Evolutionary conservation across 2,329 filamentous ascomycete genomes (phyloP), one percentile per base, ranked within the genome.

Genomic region (Sphaceloma murrayae): DNA sequence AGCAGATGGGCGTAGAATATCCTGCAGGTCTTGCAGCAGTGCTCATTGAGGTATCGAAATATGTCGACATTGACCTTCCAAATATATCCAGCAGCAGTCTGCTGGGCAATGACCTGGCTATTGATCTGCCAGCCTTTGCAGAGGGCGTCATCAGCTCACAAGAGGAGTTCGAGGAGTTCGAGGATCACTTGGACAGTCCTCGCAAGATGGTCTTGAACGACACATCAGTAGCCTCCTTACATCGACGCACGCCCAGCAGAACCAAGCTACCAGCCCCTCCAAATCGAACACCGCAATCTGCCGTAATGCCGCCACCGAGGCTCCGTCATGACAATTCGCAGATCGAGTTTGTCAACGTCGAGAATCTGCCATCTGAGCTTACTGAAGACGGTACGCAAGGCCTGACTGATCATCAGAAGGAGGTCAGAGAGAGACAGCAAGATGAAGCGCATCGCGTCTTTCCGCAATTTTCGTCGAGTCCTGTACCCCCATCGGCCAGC

Each of bases 321-420:
- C 67, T 80, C 19, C 76, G 82, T 24, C 86, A 94, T 53, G 77
- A 94, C 49, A 75, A 93, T 60, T 93, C 85, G 0, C 86, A 93
- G 55, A 73, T 93, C 18, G 73, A 84, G 32, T 91, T 91, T 55
- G 76, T 80, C 2, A 66, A 77, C 0, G 80, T 89, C 34, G 72
- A 75, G 21, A 76, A 78, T 9, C 76, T 79, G 0, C 65, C 72
- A 2, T 63, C 69, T 3, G 61, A 65, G 10, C 63, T 60, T 0
- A 58, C 59, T 14, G 52, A 57, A 3, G 56, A 71, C 2, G 79
- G 85, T 46, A 85, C 82, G 0, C 85, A 91, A 53, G 63, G 79
- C 13, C 66, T 94, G 38, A 94, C 86, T 0, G 83, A 88, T 26
- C 75, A 78, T 32, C 86, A 94, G 58, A 80, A 73, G 54, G 85